These are phyloP conservation scores for Cercospora sojina DNA, from an alignment of 2,329 filamentous ascomycete genomes.

Conservation along the genomic window DNA sequence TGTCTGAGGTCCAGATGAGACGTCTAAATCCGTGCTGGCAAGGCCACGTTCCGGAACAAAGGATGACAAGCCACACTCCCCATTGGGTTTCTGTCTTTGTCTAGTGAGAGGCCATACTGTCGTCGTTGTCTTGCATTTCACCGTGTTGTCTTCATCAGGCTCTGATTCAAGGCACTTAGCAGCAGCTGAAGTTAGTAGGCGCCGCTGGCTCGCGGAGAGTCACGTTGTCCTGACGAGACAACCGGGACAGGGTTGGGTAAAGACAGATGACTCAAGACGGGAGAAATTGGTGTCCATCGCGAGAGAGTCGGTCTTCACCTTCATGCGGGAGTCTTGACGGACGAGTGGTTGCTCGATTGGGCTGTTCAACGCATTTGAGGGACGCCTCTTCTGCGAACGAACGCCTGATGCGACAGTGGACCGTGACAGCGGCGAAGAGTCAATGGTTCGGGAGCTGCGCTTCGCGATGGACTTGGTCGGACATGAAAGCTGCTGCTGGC, in stretches of 20 bases:
- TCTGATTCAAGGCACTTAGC: neutral
- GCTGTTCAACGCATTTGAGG: neutral
- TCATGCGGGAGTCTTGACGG: neutral
- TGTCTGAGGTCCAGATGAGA: conserved; percentile 19
- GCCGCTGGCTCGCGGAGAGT: neutral
- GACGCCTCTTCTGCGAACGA: neutral
- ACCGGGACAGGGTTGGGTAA: neutral
- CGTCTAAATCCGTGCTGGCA: conserved; percentile 14
- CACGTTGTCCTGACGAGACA: neutral
- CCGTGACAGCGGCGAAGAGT: neutral
- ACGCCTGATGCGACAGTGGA: neutral
- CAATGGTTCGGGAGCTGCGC: neutral
- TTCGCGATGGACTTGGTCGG: neutral
- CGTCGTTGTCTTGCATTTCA: neutral
- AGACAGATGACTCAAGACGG: neutral
- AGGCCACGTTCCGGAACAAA: conserved; percentile 4
- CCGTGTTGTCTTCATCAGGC: neutral
- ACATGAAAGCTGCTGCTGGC: neutral
- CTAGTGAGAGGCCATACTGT: neutral
- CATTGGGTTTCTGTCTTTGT: conserved; percentile 1
- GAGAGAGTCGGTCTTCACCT: neutral
- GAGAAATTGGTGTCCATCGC: neutral
- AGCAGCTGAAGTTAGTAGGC: neutral
- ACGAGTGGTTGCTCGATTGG: neutral
- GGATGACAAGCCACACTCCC: neutral